phyloP scores from a whole-genome alignment of 306 rosid genomes.

The Quercus parvula region DNA sequence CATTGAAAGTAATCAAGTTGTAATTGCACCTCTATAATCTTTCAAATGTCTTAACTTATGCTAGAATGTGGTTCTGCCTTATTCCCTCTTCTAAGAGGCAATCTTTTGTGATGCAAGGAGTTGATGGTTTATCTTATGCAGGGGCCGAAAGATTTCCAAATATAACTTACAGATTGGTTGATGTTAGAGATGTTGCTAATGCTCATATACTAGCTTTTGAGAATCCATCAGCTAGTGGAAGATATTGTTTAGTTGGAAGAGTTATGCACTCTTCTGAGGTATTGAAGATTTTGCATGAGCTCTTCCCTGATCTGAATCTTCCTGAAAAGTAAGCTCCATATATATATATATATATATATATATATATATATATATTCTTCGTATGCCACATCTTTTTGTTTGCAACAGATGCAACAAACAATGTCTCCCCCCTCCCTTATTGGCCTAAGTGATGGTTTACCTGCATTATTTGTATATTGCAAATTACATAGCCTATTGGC shows the following conservation, averaged over 20 bases:
- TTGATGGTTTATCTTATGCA: neutral
- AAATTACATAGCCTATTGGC: too few species aligned
- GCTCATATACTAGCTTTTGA: constrained; percentile 13
- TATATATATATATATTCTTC: too few species aligned
- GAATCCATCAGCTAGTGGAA: constrained; percentile 25
- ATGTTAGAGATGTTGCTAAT: constrained; percentile 26
- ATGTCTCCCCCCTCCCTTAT: too few species aligned
- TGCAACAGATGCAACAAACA: too few species aligned
- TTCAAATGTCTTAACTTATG: neutral
- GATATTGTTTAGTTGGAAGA: constrained; percentile 21
- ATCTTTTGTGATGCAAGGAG: neutral
- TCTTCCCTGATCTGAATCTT: too few species aligned
- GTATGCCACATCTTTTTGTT: too few species aligned
- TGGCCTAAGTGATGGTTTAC: too few species aligned
- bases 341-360: too few species aligned
- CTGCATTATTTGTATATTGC: too few species aligned
- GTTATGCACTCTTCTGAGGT: too few species aligned
- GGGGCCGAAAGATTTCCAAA: neutral
- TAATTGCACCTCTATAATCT: neutral
- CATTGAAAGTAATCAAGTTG: neutral
- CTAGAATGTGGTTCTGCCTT: neutral
- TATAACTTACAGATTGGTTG: neutral
- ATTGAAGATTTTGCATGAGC: too few species aligned
- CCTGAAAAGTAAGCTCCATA: too few species aligned
- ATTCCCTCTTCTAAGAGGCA: neutral